A percentile compares a stretch with the other conserved stretches of the same genome.
Conservation (phyloP, 1,139 yeast genomes). For the Pneumocystis jirovecii region DNA sequence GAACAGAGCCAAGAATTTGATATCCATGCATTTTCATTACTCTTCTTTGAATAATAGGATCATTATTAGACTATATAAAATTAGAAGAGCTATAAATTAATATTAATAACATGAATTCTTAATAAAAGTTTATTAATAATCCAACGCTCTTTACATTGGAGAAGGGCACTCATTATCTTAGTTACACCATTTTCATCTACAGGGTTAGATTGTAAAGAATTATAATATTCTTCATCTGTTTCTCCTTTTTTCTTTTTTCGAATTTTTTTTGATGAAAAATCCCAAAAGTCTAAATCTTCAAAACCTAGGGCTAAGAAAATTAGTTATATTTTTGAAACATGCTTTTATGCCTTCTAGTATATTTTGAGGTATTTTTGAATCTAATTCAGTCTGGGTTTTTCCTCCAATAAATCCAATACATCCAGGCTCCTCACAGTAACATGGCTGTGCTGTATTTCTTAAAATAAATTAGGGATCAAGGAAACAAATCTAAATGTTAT, state of each 20-base stretch:
- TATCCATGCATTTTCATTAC: conserved; percentile 78
- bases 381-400: conserved; percentile 76
- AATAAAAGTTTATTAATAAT: conserved; percentile 52
- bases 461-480: background rate
- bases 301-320: conserved; percentile 51
- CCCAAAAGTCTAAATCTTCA: conserved; percentile 33
- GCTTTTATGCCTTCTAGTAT: conserved; percentile 37
- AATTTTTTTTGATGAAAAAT: conserved; percentile 26
- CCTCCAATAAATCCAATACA: conserved; percentile 93
- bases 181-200: conserved; percentile 42
- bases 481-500: background rate
- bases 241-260: conserved; percentile 27
- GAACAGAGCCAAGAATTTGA: conserved; percentile 52
- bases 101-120: conserved; percentile 35
- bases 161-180: conserved; percentile 63
- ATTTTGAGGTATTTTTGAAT: conserved; percentile 65
- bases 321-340: background rate
- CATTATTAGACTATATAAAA: conserved; percentile 28
- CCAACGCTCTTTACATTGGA: conserved; percentile 61
- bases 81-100: background rate
- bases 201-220: conserved; percentile 41
- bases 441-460: conserved; percentile 69
- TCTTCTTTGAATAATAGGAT: conserved; percentile 39
- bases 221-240: conserved; percentile 45
- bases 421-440: conserved; percentile 86